phyloP scores from a whole-genome alignment of 257 asterid species.

The Solanum etuberosum region DNA sequence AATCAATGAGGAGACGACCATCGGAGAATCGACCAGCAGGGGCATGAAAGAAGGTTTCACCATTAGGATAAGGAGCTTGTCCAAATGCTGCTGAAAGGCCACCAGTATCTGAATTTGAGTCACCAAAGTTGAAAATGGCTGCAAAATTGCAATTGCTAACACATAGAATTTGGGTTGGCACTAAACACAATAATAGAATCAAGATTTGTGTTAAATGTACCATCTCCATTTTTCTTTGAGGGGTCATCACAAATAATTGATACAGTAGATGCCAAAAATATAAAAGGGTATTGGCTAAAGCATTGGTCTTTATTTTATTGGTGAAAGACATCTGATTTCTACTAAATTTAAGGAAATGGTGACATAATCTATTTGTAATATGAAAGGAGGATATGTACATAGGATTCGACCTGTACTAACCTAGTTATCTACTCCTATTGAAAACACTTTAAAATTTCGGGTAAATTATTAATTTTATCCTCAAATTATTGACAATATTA shows the following conservation, averaged over 20 bases:
- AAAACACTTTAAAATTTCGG: no score
- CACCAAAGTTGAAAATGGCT: slow-evolving; percentile 77
- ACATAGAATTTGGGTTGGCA: not conserved
- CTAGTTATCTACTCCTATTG: not conserved
- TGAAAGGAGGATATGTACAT: no score
- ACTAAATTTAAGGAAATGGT: not conserved
- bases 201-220: not conserved
- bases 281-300: no score
- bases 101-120: slow-evolving; percentile 87
- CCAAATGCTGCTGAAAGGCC: slow-evolving; percentile 69
- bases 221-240: not conserved
- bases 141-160: slow-evolving; percentile 42
- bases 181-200: not conserved
- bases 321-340: not conserved
- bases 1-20: slow-evolving; percentile 66
- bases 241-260: not conserved
- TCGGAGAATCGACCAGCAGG: slow-evolving; percentile 60
- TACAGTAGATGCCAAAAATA: not conserved
- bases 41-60: slow-evolving; percentile 40
- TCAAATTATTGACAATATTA: no score
- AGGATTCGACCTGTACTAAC: not conserved
- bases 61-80: slow-evolving; percentile 56
- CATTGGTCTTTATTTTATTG: no score
- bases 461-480: no score
- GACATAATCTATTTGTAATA: no score